Evolutionary conservation across 345 rosid species (phyloP), one percentile per base, ranked within the genome.

Genomic region (Theobroma cacao): DNA sequence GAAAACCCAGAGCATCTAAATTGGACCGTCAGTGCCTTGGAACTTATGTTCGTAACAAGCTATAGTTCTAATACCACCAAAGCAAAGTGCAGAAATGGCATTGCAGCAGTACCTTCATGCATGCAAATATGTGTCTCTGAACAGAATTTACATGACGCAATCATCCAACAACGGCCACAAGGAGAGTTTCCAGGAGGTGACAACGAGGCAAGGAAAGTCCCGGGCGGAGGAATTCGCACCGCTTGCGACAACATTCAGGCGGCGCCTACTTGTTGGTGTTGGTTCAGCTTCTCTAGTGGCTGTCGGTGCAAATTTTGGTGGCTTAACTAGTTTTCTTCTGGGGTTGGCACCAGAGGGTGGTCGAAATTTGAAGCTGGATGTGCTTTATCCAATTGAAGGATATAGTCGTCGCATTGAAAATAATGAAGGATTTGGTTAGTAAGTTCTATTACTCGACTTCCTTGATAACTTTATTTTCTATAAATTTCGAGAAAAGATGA

Each of bases 341-440:
- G 91, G 97, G 10, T 86, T 92, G 10, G 89, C 88, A 3, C 97
- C 99, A 11, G 92, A 84, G 55, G 81, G 41, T 18, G 94, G 97
- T 36, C 81, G 91, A 76, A 83, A 79, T 77, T 82, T 94, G 30
- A 91, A 92, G 88, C 88, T 96, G 26, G 99, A 94, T 56, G 92
- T 91, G 67, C 79, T 96, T 43, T 96, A 92, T 87, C 97, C 95
- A 0, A 88, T 94, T 43, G 73, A 70, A 56, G 97, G 99, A 53
- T 94, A 86, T 70, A 91, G 90, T 65, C 93, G 95, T 75, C 91
- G 94, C 81, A 77, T 96, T 70, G 88, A 94, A 5, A 83, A 87
- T 0, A 90, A 33, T 47, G 90, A 91, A 86, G 97, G 98, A 78
- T 96, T 96, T 75, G 97, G 98, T 94, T 74, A 87, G 98, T 88